A percentile compares a stretch with the other conserved stretches of the same genome.
Evolutionary conservation across 1,284 basidiomycete genomes (phyloP).

Genomic region (Ustilago tritici): DNA sequence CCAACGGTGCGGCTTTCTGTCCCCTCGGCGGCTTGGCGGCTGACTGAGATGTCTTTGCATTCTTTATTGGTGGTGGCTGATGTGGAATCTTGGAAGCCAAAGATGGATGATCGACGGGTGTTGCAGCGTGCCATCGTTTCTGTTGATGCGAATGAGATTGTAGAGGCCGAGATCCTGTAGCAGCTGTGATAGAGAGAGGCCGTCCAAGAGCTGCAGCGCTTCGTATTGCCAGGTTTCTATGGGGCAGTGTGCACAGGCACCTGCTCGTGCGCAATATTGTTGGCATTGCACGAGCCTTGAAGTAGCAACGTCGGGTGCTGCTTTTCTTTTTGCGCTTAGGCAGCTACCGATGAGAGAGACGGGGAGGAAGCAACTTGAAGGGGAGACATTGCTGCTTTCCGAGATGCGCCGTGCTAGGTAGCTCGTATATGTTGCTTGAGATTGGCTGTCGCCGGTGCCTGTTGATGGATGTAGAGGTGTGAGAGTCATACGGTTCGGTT

Average conservation of each 20-base stretch:
- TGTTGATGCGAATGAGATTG: slow-evolving; percentile 14
- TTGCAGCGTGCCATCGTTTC: slow-evolving; percentile 39
- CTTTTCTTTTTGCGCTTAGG: background rate
- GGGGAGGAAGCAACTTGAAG: background rate
- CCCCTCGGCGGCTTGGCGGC: background rate
- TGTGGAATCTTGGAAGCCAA: slow-evolving; percentile 5
- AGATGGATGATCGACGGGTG: slow-evolving; percentile 26
- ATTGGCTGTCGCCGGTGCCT: background rate
- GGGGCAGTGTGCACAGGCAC: background rate
- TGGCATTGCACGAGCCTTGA: background rate
- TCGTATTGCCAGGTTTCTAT: background rate
- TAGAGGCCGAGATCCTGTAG: background rate
- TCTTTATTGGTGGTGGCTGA: slow-evolving; percentile 14
- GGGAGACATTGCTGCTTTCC: background rate
- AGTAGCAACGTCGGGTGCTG: background rate
- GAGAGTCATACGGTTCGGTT: background rate
- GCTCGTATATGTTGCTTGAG: background rate
- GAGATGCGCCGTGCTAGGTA: background rate
- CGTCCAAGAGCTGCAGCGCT: background rate
- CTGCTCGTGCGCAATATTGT: slow-evolving; percentile 8
- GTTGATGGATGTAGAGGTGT: slow-evolving; percentile 1
- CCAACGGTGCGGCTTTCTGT: background rate
- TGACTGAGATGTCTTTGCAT: background rate
- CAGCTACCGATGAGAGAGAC: background rate
- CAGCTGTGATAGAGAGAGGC: background rate